These are phyloP conservation scores for Penicillium soppii DNA, from an alignment of 495 filamentous ascomycete genomes.

Conservation along the genomic window DNA sequence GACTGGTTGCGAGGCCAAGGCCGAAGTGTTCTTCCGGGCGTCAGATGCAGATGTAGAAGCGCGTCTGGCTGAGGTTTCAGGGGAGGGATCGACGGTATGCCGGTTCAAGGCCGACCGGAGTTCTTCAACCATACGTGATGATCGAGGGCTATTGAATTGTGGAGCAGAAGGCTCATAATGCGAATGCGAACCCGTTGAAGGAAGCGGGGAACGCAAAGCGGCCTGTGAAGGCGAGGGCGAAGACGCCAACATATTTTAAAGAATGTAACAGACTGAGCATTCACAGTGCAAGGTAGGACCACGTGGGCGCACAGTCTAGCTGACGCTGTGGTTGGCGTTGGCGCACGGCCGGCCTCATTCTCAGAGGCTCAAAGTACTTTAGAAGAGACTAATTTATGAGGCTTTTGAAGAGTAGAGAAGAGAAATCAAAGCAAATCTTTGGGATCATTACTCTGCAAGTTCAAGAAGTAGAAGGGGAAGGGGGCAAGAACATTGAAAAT, in stretches of 20 bases:
- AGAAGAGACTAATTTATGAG: background rate
- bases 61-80: slow-evolving; percentile 41
- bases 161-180: slow-evolving; percentile 38
- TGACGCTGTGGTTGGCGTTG: slow-evolving; percentile 31
- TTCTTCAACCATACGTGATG: slow-evolving; percentile 48
- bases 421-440: too few relatives aligned
- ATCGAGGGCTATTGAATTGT: slow-evolving; percentile 38
- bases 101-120: slow-evolving; percentile 46
- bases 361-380: slow-evolving; percentile 12
- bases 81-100: slow-evolving; percentile 41
- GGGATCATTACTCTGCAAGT: slow-evolving; percentile 2
- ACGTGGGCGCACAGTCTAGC: slow-evolving; percentile 48
- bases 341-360: slow-evolving; percentile 32
- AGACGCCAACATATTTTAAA: slow-evolving; percentile 45
- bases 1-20: slow-evolving; percentile 25
- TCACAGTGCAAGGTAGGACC: slow-evolving; percentile 36
- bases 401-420: slow-evolving; percentile 1
- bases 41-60: slow-evolving; percentile 43
- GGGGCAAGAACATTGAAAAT: slow-evolving; percentile 3
- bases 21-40: slow-evolving; percentile 18
- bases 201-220: slow-evolving; percentile 34
- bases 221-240: slow-evolving; percentile 47
- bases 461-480: background rate
- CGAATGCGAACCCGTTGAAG: slow-evolving; percentile 22
- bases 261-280: slow-evolving; percentile 22